Evolutionary conservation across 2,329 filamentous ascomycete genomes (phyloP), one percentile per base, ranked within the genome.

Genomic region (Chrysoporthe cubensis): DNA sequence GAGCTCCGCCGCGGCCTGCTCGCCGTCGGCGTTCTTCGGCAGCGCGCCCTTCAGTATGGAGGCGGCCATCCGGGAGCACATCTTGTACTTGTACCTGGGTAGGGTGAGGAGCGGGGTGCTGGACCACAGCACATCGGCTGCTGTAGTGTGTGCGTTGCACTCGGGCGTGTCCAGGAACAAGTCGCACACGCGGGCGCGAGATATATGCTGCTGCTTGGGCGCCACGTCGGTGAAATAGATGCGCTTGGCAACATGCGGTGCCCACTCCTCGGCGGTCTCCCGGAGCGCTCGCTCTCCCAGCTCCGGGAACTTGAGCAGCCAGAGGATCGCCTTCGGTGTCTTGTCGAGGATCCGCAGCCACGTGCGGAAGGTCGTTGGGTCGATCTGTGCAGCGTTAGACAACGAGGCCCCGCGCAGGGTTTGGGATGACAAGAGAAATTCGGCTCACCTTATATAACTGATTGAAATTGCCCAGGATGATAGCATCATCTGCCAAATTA

Each of bases 391-490:
- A 13, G 34, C 52, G 50, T 64, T 13, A 68, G 50, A 62, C 21
- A 13, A 2, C 14, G 11, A 32, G 7, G 42, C 21, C 13, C n/a
- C 3, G 18, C 4, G 26, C 32, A 44, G 21, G 5, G 0, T 43
- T 1, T 2, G 21, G 1, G 32, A 37, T 59, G 11, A 13, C 56
- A 16, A 16, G 58, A 13, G 34, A 40, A 32, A 6, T 62, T 40
- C 11, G 42, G 74, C 83, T 71, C 83, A 96, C 94, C 89, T 99
- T 99, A 82, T 99, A 99, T 43, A 99, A 84, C 78, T 99, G 96
- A 76, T 99, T 99, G 80, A 99, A 99, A 79, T 99, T 99, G 7
- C 93, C 96, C 68, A 99, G 85, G 73, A 99, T 97, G 74, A 99
- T 89, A 26, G 89, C 87, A 76, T 97, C 90, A 74, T 98, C 91